phyloP scores from a whole-genome alignment of 139 green algal genomes.

The Tetraselmis striata region DNA sequence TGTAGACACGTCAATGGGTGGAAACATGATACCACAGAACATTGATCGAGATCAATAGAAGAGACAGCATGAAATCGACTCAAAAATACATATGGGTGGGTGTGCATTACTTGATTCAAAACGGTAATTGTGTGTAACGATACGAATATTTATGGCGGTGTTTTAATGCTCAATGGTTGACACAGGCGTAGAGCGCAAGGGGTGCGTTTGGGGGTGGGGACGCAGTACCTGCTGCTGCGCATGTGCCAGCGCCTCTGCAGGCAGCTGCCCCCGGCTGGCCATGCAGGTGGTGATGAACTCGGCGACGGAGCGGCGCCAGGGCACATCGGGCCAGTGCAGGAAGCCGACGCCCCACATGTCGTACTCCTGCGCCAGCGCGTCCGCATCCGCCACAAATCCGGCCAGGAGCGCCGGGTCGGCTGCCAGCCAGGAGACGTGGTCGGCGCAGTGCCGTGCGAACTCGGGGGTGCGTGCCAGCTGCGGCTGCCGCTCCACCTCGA shows the following conservation, averaged over 20 bases:
- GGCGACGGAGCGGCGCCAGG: slow-evolving; percentile 2
- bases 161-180: too few species aligned
- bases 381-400: not conserved
- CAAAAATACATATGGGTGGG: too few species aligned
- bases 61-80: too few species aligned
- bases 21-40: too few species aligned
- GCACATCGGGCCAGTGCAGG: slow-evolving; percentile 5
- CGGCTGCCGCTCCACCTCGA: slow-evolving; percentile 2
- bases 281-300: not conserved
- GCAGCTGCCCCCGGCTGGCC: not conserved
- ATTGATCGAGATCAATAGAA: too few species aligned
- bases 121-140: too few species aligned
- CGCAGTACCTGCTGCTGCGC: not conserved
- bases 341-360: slow-evolving; percentile 23
- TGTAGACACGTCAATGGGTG: too few species aligned
- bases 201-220: not conserved
- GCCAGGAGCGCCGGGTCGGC: slow-evolving; percentile 2
- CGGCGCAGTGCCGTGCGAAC: not conserved
- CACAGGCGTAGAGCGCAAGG: too few species aligned
- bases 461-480: not conserved
- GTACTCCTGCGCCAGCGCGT: not conserved
- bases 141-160: too few species aligned
- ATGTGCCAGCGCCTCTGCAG: not conserved
- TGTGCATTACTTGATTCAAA: too few species aligned
- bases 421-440: slow-evolving; percentile 17